Percentiles rank a stretch among this genome's conserved stretches.
Evolutionary conservation across 2,329 filamentous ascomycete genomes (phyloP).

Genomic region (Talaromyces sp.): DNA sequence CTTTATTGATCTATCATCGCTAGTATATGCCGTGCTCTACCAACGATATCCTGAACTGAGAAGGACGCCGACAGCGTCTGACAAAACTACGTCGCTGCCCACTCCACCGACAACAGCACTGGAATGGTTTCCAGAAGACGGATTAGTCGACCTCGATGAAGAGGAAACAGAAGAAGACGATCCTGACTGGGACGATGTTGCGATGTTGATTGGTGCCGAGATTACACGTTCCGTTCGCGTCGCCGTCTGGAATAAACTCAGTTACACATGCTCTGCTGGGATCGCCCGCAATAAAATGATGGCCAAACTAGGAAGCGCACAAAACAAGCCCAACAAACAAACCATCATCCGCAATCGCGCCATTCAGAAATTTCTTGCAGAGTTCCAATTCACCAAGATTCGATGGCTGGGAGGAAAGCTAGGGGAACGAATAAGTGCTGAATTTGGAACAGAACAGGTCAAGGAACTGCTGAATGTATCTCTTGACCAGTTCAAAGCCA

Average conservation of each 20-base stretch:
- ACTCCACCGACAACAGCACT: slow-evolving; percentile 69
- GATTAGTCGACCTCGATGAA: slow-evolving; percentile 73
- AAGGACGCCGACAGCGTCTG: slow-evolving; percentile 53
- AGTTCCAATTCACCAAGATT: slow-evolving; percentile 93
- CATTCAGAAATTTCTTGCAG: slow-evolving; percentile 70
- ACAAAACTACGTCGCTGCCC: slow-evolving; percentile 62
- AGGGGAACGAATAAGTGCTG: slow-evolving; percentile 77
- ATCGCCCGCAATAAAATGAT: slow-evolving; percentile 91
- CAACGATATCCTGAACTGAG: slow-evolving; percentile 71
- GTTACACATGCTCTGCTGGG: slow-evolving; percentile 90
- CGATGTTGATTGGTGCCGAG: slow-evolving; percentile 80
- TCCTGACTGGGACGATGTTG: slow-evolving; percentile 95
- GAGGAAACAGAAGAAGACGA: slow-evolving; percentile 71
- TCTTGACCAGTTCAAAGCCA: slow-evolving; percentile 71
- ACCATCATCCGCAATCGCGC: slow-evolving; percentile 90
- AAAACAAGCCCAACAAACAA: slow-evolving; percentile 92
- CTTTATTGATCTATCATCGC: slow-evolving; percentile 84
- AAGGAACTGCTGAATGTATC: slow-evolving; percentile 70
- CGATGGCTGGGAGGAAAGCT: slow-evolving; percentile 93
- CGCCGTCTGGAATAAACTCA: slow-evolving; percentile 64
- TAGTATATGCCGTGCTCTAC: slow-evolving; percentile 72
- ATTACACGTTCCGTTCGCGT: slow-evolving; percentile 75
- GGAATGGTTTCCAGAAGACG: slow-evolving; percentile 75
- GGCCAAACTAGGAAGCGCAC: slow-evolving; percentile 84
- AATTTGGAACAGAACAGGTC: slow-evolving; percentile 77